Base-by-base conservation (phyloP, 225 moss, liverwort and hornwort species). In the Climacium dendroides region DNA sequence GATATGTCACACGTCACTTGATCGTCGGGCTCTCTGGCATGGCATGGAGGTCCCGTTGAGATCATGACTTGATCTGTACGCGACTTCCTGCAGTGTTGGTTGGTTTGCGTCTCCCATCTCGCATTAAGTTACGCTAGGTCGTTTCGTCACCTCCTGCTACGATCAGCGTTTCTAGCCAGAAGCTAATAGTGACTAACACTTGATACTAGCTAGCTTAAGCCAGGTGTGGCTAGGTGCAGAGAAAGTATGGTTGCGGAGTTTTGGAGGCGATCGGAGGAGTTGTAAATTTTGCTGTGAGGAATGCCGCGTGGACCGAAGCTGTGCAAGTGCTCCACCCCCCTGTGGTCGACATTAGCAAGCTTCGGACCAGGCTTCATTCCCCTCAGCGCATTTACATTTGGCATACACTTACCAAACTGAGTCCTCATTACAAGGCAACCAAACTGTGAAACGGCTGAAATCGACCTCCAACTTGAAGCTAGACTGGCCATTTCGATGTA, bases 321-420 rank as follows among this genome's bases (percentile, higher is more conserved):
- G 22, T 59, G 59, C 47, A 35, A 81, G 89, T 74, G 71, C 63
- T 87, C 74, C 80, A 26, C 65, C 29, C 39, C 0, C 9, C 23
- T 8, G 88, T 83, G 87, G 86, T 55, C 54, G 70, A 80, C 81
- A 83, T 39, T 71, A 53, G 30, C 73, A 85, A 63, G 88, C 91
- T 91, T 93, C 92, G 93, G 93, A 93, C 93, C 93, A 93, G 93
- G 93, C 93, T 93, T 93, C 93, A 93, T 93, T 93, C 93, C 93
- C 93, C 90, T 93, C 93, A 93, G 92, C 89, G 57, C 85, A 90
- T 92, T 90, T 92, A 90, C 93, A 92, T 88, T 87, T 85, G 72
- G 45, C 66, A 48, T 58, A 7, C 14, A 34, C 50, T 72, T 55
- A 48, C 60, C 61, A 58, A 84, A 43, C 55, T 29, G 63, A 63